Conservation (phyloP, 371 early-diverging fungal species). For the Scutellospora calospora region DNA sequence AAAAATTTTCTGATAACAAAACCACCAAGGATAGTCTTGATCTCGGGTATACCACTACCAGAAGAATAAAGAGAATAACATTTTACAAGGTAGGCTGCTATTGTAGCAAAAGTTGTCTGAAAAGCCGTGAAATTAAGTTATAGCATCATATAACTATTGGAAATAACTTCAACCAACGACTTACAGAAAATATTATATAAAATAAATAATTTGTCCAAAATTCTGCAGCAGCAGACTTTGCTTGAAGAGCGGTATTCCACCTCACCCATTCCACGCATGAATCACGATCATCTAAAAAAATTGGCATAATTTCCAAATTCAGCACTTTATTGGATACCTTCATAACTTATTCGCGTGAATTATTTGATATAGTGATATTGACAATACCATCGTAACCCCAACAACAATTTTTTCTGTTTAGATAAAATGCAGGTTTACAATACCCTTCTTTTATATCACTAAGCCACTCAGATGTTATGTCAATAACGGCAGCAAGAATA, state of each 20-base stretch:
- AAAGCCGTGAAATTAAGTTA: not conserved
- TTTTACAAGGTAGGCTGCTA: conserved; percentile 63
- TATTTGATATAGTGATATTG: conserved; percentile 40
- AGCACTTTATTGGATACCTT: not conserved
- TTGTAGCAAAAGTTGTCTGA: conserved; percentile 57
- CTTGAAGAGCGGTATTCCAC: conserved; percentile 57
- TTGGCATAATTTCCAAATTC: not conserved
- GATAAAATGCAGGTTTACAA: conserved; percentile 84
- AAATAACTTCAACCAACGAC: not conserved
- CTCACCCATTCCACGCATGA: conserved; percentile 61
- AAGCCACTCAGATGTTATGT: conserved; percentile 82
- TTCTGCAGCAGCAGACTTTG: conserved; percentile 14
- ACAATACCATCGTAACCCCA: conserved; percentile 60
- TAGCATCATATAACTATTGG: too few relatives aligned
- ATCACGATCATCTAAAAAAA: conserved; percentile 45
- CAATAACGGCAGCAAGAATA: conserved; percentile 84
- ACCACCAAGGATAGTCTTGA: conserved; percentile 87
- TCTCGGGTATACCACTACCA: conserved; percentile 84
- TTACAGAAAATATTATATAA: conserved; percentile 44
- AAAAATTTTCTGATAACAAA: conserved; percentile 84
- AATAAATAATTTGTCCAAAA: conserved; percentile 44
- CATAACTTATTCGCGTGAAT: not conserved
- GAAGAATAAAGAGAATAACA: conserved; percentile 81
- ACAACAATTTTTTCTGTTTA: conserved; percentile 92
- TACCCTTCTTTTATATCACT: conserved; percentile 86